Base-by-base conservation (phyloP, 1,284 basidiomycete species). In the Microbotryum lychnidis-dioicae region DNA sequence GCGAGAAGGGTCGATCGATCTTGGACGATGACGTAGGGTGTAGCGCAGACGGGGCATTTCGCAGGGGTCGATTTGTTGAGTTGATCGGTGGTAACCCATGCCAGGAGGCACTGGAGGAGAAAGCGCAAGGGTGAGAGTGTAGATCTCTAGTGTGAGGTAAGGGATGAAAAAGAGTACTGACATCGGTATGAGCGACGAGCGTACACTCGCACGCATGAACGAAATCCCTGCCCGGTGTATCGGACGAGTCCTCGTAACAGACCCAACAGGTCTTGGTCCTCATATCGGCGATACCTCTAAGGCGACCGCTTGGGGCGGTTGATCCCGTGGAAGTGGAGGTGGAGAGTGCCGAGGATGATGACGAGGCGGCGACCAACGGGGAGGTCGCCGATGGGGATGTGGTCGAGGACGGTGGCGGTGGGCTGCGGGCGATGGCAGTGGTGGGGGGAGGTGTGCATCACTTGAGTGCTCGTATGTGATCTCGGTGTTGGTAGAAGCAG, bases 121-220 rank as follows among this genome's bases (percentile, higher is more conserved):
- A 56, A 78, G 76, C 29, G 83, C 61, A 82, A 79, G 49, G 89
- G 85, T 87, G 87, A 89, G n/a, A n/a, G 62, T 83, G 80, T 37
- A 87, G 79, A 23, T 88, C 80, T 76, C 87, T 5, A 89, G 0
- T 81, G 75, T 20, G 33, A 20, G 18, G 14, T 9, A 20, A 21
- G 27, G 46, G 16, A 25, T 50, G 52, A 6, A 20, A 7, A n/a
- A 18, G 12, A 9, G 23, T 23, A 56, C 51, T 20, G 31, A 61
- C 60, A 20, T 62, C 60, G 72, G 88, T 85, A 74, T 89, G 87
- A 2, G 87, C 87, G 49, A 89, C 77, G 33, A 89, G 80, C 0
- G 87, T 87, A 72, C 87, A 89, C 58, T 76, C 81, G 74, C 87
- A 89, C 1, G 87, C 87, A 70, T 89, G 87, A 0, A 84, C 83